Percentiles rank a stretch among this genome's conserved stretches.
phyloP scores from a whole-genome alignment of 2,329 filamentous ascomycete genomes.

The Colletotrichum scovillei region DNA sequence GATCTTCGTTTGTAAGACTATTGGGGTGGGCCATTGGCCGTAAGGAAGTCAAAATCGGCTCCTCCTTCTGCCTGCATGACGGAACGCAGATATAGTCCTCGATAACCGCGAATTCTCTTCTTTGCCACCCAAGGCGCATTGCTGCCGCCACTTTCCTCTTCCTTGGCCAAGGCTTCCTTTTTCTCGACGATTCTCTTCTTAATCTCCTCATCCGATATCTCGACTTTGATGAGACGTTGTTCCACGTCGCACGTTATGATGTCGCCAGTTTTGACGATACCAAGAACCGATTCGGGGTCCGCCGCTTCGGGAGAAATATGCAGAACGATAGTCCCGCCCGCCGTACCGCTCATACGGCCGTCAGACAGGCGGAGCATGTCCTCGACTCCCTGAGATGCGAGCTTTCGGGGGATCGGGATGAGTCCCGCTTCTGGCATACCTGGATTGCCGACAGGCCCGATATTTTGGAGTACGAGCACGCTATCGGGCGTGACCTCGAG shows the following conservation, averaged over 20 bases:
- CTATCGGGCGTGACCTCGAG: constrained; percentile 71
- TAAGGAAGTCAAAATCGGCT: constrained; percentile 72
- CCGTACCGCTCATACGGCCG: constrained; percentile 87
- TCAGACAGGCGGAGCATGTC: constrained; percentile 91
- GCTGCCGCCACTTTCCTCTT: constrained; percentile 43
- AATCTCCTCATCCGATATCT: constrained; percentile 79
- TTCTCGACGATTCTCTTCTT: constrained; percentile 68
- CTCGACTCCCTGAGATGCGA: constrained; percentile 77
- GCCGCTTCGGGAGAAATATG: constrained; percentile 90
- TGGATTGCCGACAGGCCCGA: constrained; percentile 89
- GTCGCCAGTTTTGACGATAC: constrained; percentile 81
- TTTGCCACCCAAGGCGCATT: constrained; percentile 48
- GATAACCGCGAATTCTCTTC: constrained; percentile 62
- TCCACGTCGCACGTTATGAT: constrained; percentile 82
- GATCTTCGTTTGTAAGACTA: not conserved
- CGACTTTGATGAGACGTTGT: constrained; percentile 66
- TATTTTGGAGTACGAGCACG: constrained; percentile 87
- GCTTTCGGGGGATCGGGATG: constrained; percentile 77
- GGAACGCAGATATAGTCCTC: constrained; percentile 67
- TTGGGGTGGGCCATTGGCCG: constrained; percentile 44
- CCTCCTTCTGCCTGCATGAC: constrained; percentile 71
- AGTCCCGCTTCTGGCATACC: constrained; percentile 90
- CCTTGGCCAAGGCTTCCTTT: constrained; percentile 48
- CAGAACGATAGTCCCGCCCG: constrained; percentile 89
- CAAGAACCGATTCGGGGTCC: constrained; percentile 79